Conservation (phyloP, 257 asterid species). For the Euphrasia confusa region DNA sequence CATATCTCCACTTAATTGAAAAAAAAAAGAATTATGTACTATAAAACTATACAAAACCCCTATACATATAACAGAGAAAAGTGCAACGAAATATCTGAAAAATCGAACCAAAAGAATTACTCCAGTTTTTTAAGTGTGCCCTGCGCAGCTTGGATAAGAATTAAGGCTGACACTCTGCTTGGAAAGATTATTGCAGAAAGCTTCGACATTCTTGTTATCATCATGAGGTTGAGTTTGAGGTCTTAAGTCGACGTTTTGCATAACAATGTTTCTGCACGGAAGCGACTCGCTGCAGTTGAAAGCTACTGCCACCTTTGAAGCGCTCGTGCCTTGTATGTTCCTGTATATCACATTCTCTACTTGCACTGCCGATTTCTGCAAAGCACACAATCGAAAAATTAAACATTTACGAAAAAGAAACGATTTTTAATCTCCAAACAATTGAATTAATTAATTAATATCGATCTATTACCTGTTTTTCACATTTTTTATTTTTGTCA, state of each 20-base stretch:
- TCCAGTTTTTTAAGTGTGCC: not conserved
- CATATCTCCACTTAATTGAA: not conserved
- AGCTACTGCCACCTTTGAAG: slow-evolving; percentile 50
- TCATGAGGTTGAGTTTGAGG: slow-evolving; percentile 19
- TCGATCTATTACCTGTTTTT: slow-evolving; percentile 41
- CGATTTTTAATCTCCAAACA: too few relatives aligned
- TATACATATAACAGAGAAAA: not conserved
- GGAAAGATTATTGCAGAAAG: slow-evolving; percentile 35
- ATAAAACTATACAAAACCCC: not conserved
- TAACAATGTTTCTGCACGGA: slow-evolving; percentile 57
- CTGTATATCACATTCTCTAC: slow-evolving; percentile 58
- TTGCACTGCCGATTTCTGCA: slow-evolving; percentile 75
- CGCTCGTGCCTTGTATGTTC: slow-evolving; percentile 73
- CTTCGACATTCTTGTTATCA: slow-evolving; percentile 25
- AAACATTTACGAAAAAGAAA: too few relatives aligned
- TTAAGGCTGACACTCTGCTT: slow-evolving; percentile 18
- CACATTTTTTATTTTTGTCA: slow-evolving; percentile 50
- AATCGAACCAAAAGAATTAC: too few relatives aligned
- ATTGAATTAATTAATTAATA: too few relatives aligned
- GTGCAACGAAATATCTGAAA: not conserved
- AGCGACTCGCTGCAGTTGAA: slow-evolving; percentile 60
- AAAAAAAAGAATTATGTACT: too few relatives aligned
- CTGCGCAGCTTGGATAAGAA: slow-evolving; percentile 29
- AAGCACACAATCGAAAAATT: not conserved
- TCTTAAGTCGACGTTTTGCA: slow-evolving; percentile 47